A percentile compares a stretch with the other conserved stretches of the same genome.
phyloP scores from a whole-genome alignment of 1,284 basidiomycete genomes.

The Paramarasmius palmivorus region DNA sequence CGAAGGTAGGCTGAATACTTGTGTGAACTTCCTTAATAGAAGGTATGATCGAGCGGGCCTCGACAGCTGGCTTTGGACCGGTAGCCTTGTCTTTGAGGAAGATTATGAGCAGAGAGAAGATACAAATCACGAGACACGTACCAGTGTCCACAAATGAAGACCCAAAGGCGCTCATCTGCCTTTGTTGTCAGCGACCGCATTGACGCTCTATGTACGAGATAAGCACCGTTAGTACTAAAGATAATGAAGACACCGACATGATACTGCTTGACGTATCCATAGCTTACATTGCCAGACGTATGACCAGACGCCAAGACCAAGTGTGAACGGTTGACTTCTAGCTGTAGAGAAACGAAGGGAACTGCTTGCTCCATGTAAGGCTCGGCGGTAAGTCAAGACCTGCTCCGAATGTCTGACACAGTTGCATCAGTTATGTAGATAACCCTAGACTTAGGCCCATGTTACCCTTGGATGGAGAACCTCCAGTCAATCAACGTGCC shows the following conservation, averaged over 20 bases:
- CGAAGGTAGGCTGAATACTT: constrained; percentile 30
- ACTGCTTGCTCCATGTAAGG: constrained; percentile 32
- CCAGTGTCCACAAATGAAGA: constrained; percentile 50
- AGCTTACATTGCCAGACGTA: constrained; percentile 26
- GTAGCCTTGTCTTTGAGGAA: constrained; percentile 29
- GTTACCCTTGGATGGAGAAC: no score
- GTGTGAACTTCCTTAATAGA: constrained; percentile 30
- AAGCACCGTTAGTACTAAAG: neutral
- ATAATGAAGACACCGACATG: constrained; percentile 33
- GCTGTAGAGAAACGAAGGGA: constrained; percentile 34
- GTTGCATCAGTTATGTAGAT: no score
- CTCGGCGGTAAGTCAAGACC: constrained; percentile 38
- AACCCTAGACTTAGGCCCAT: no score
- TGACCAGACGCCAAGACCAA: constrained; percentile 36
- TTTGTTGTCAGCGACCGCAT: constrained; percentile 48
- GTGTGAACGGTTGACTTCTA: constrained; percentile 27
- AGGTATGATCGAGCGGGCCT: constrained; percentile 27
- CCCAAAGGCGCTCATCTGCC: constrained; percentile 46
- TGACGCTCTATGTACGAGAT: constrained; percentile 24
- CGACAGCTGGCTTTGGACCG: constrained; percentile 29
- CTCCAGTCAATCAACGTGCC: no score
- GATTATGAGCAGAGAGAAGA: neutral
- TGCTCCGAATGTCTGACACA: constrained; percentile 39
- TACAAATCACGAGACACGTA: constrained; percentile 26
- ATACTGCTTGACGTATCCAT: constrained; percentile 42